Conservation (phyloP, 2,329 filamentous ascomycete species). For the Fusarium buxicola region DNA sequence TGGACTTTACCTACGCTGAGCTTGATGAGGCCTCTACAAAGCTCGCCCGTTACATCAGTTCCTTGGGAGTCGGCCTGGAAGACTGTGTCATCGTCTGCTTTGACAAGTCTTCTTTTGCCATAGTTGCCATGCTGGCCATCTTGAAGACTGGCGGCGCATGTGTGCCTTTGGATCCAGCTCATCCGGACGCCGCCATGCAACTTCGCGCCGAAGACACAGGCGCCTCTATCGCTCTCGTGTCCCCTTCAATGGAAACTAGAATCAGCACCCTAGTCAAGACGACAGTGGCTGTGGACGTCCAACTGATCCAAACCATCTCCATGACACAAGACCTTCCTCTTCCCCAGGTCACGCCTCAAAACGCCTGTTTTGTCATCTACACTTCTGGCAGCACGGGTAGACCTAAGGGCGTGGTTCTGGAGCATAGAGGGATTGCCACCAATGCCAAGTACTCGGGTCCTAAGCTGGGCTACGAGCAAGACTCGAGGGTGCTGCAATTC, state of each 20-base stretch:
- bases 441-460: constrained; percentile 21
- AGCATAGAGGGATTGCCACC: constrained; percentile 32
- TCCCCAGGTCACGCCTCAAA: constrained; percentile 7
- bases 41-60: constrained; percentile 19
- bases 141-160: constrained; percentile 34
- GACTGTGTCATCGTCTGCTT: constrained; percentile 27
- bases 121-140: constrained; percentile 32
- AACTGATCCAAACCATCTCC: constrained; percentile 1
- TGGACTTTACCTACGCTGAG: constrained; percentile 29
- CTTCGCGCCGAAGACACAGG: constrained; percentile 26
- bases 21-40: constrained; percentile 27
- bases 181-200: constrained; percentile 36
- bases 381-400: constrained; percentile 34
- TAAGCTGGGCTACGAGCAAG: constrained; percentile 16
- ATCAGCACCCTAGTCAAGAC: constrained; percentile 18
- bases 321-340: neutral
- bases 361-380: constrained; percentile 38
- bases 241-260: constrained; percentile 2
- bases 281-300: constrained; percentile 14
- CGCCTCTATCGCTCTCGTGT: constrained; percentile 24
- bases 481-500: constrained; percentile 35
- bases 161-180: constrained; percentile 29
- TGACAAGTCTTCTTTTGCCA: constrained; percentile 30
- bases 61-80: constrained; percentile 17
- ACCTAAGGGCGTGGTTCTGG: constrained; percentile 32